Percentiles rank a stretch among this genome's conserved stretches.
These are phyloP conservation scores for Clavulina sp. DNA, from an alignment of 768 basidiomycete species.

Conservation along the genomic window DNA sequence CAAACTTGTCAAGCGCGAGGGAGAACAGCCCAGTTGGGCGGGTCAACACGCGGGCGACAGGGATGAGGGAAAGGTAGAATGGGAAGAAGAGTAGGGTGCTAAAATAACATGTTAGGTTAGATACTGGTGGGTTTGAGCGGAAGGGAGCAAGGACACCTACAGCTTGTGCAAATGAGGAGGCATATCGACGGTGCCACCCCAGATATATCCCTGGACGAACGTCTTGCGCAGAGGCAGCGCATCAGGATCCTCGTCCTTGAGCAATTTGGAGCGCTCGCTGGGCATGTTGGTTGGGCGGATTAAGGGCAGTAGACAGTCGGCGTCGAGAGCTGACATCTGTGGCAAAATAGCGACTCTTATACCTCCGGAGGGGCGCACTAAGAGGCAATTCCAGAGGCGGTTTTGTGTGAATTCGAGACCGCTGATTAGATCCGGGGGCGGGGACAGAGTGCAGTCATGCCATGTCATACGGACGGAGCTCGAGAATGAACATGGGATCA, in stretches of 20 bases:
- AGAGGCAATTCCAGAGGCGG: too few species aligned
- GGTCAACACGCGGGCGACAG: background rate
- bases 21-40: background rate
- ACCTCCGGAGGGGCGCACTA: too few species aligned
- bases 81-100: background rate
- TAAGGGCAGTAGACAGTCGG: background rate
- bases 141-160: background rate
- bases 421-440: too few species aligned
- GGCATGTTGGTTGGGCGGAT: background rate
- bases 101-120: background rate
- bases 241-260: background rate
- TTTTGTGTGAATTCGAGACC: too few species aligned
- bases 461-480: too few species aligned
- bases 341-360: background rate
- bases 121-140: background rate
- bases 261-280: background rate
- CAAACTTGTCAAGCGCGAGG: background rate
- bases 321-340: background rate
- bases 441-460: too few species aligned
- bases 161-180: constrained; percentile 1
- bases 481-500: too few species aligned
- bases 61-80: background rate
- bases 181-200: background rate
- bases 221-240: background rate
- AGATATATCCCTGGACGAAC: background rate